Evolutionary conservation across 805 yeast species (phyloP), one percentile per base, ranked within the genome.

Genomic region (Candida montana): DNA sequence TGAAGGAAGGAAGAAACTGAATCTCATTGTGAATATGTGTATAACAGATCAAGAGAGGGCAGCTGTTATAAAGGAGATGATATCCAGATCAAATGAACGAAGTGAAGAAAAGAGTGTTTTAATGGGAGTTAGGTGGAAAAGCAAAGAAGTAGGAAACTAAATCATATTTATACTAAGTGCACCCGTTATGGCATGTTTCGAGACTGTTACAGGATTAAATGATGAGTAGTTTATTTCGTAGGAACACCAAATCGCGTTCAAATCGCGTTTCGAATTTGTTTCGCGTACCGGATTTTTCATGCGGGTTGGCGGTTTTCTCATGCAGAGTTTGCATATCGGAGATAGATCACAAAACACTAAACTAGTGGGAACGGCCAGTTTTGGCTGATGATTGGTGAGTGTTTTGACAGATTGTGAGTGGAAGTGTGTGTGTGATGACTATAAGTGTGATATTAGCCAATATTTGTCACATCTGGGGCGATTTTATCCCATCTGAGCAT

Each of bases 241-340:
- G 31, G 31, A 29, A 29, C 31, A 29, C 29, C 29, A 13, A 27
- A 27, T 7, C 15, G 29, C 15, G 29, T 21, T 7, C 28, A 29
- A 20, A 15, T 19, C 32, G 32, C 33, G 39, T 36, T 36, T 36
- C 39, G 30, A 21, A 21, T 21, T 10, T 30, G 39, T 30, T 29
- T 29, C 37, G 31, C 30, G 30, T 21, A 15, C 24, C 24, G 24
- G 21, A 7, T 7, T 18, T 18, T 26, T 35, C 29, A 36, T 36
- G 39, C 39, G 30, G 30, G 39, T 35, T 28, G 32, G 32, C 38
- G 27, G 38, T 35, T 35, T 35, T 27, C 17, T 17, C 13, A 12
- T n/a, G 27, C 27, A 20, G 12, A n/a, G 5, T n/a, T 13, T 33
- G 35, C 35, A 33, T 33, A 33, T 21, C 24, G 24, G 24, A 21